phyloP scores from a whole-genome alignment of 495 filamentous ascomycete species.

The Astrocystis sublimbata region DNA sequence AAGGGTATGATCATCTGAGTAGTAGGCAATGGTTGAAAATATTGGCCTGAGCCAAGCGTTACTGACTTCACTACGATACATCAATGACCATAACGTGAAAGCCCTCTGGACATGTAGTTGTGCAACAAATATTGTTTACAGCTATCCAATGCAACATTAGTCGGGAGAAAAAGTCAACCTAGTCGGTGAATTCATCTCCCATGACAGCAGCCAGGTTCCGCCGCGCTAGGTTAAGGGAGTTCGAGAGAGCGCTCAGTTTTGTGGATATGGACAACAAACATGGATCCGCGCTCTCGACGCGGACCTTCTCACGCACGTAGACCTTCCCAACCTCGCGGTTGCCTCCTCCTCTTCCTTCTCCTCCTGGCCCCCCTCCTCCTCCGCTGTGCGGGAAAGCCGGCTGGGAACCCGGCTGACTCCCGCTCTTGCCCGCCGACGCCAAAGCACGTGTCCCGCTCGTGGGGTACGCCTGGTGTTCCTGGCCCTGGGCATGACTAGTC shows the following conservation, averaged over 20 bases:
- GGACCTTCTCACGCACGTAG: conserved; percentile 83
- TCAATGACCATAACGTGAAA: too few species aligned
- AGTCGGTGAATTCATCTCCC: conserved; percentile 57
- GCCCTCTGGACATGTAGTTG: too few species aligned
- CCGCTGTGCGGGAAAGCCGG: not conserved
- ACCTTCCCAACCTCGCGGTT: conserved; percentile 60
- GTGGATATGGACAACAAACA: conserved; percentile 82
- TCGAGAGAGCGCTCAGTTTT: conserved; percentile 80
- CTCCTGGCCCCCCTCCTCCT: too few species aligned
- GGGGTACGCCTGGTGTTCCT: conserved; percentile 9
- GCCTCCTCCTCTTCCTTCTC: too few species aligned
- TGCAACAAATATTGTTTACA: too few species aligned
- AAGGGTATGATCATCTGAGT: too few species aligned
- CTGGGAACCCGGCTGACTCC: not conserved
- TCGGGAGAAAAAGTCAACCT: not conserved
- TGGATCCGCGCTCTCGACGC: conserved; percentile 89
- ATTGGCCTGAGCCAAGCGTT: too few species aligned
- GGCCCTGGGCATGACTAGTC: not conserved
- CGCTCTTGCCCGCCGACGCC: not conserved
- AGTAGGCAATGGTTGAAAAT: too few species aligned
- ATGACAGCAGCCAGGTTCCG: conserved; percentile 78
- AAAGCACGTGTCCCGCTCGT: conserved; percentile 1
- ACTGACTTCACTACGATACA: too few species aligned
- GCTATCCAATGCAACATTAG: too few species aligned
- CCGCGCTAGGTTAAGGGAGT: conserved; percentile 67